Base-by-base conservation (phyloP, 1,284 basidiomycete genomes). In the Pseudozyma thailandica region DNA sequence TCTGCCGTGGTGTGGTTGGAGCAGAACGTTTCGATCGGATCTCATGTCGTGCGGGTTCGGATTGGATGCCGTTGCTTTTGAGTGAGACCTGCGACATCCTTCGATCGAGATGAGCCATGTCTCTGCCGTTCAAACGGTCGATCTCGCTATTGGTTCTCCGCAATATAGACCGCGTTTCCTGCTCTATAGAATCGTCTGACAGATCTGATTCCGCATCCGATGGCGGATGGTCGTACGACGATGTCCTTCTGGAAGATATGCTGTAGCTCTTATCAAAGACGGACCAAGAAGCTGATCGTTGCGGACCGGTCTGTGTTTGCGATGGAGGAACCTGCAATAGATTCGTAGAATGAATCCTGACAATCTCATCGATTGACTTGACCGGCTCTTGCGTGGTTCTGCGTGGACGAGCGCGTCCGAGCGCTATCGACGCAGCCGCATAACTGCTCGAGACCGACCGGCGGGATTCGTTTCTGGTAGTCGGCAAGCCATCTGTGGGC, bases 1-100 rank as follows among this genome's bases (percentile, higher is more conserved):
- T 90, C 90, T 50, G 96, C 86, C 78, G 35, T 7, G n/a, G 31
- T 21, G 30, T 26, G 12, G 12, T 30, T 42, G 6, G 21, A 3
- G 30, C 33, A 16, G 33, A 35, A 12, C 13, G 8, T n/a, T 35
- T 35, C 5, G 13, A n/a, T 35, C 13, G 5, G 15, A 7, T n/a
- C 13, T 35, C 5, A 35, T 35, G 6, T 35, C 33, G 6, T 35
- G 15, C 33, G 6, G 6, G 15, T 35, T 35, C 8, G 6, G 33
- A 35, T 16, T n/a, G 13, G 13, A n/a, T n/a, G 13, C 33, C n/a
- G 15, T 6, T n/a, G n/a, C 15, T n/a, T n/a, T 35, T 7, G 6
- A 35, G 13, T 16, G 33, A 35, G 15, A 35, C 15, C 5, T 35
- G 8, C 13, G 35, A n/a, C 6, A n/a, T 27, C 3, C 33, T 35